Percentiles rank a stretch among this genome's conserved stretches.
phyloP scores from a whole-genome alignment of 78 protist species.

The Trichosphaerium sp. region DNA sequence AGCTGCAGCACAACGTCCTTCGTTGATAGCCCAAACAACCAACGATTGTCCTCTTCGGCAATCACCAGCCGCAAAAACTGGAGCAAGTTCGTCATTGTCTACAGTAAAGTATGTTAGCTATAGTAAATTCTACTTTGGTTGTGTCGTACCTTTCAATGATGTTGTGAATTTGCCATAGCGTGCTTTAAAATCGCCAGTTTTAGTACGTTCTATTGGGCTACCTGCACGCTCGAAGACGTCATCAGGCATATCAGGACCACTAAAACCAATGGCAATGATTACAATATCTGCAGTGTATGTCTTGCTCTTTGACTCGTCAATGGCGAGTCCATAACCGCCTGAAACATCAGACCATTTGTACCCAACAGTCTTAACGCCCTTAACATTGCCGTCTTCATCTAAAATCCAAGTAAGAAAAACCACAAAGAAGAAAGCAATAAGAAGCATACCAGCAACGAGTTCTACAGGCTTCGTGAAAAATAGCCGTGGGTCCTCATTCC shows the following conservation, averaged over 20 bases:
- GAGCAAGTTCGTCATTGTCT: not conserved
- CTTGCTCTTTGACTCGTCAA: no score
- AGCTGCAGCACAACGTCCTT: constrained; percentile 64
- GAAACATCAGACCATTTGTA: no score
- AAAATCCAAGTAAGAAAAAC: no score
- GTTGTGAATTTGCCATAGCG: constrained; percentile 5
- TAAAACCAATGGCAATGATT: constrained; percentile 73
- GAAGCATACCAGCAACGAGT: constrained; percentile 12
- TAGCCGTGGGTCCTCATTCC: constrained; percentile 25
- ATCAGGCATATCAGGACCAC: constrained; percentile 59
- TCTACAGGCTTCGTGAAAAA: constrained; percentile 44
- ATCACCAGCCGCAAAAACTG: constrained; percentile 53
- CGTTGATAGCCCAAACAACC: constrained; percentile 86
- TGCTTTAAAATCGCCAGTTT: constrained; percentile 1
- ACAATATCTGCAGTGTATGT: constrained; percentile 39
- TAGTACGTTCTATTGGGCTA: not conserved
- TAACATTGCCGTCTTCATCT: constrained; percentile 31
- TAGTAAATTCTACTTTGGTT: not conserved
- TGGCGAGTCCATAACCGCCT: no score
- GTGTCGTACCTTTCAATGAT: constrained; percentile 8
- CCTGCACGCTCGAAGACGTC: no score
- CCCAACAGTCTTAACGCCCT: constrained; percentile 41
- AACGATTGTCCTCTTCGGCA: constrained; percentile 74
- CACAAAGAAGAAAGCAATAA: not conserved
- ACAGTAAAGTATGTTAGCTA: not conserved